Evolutionary conservation across 345 rosid genomes (phyloP).

Genomic region (Reutealis trisperma): DNA sequence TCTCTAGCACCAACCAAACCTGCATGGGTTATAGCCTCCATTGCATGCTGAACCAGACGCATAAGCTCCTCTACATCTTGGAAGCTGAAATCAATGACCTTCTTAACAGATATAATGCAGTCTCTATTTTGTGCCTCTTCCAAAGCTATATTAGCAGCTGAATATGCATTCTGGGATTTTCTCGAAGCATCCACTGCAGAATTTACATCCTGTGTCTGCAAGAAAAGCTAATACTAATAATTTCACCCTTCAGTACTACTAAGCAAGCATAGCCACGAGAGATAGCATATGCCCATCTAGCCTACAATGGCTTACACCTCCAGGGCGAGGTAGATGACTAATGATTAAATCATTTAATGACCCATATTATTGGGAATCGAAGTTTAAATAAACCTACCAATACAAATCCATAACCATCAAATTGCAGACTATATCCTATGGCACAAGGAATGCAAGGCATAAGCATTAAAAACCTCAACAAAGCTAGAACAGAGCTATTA

Average conservation of each 20-base stretch:
- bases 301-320: neutral
- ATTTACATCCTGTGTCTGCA: slow-evolving; percentile 67
- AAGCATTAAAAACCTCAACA: neutral
- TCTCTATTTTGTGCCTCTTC: slow-evolving; percentile 46
- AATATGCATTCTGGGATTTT: slow-evolving; percentile 58
- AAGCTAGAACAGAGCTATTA: neutral
- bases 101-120: slow-evolving; percentile 48
- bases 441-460: neutral
- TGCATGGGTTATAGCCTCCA: slow-evolving; percentile 49
- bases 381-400: slow-evolving; percentile 3
- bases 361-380: neutral
- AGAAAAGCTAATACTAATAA: slow-evolving; percentile 28
- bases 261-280: slow-evolving; percentile 8
- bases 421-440: neutral
- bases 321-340: neutral
- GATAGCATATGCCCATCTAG: slow-evolving; percentile 5
- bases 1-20: slow-evolving; percentile 45
- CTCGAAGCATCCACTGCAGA: slow-evolving; percentile 76
- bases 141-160: slow-evolving; percentile 38
- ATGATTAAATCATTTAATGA: neutral
- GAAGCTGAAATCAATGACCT: slow-evolving; percentile 68
- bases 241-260: slow-evolving; percentile 16
- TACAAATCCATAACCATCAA: slow-evolving; percentile 1
- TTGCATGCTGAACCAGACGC: slow-evolving; percentile 55
- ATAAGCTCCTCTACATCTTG: slow-evolving; percentile 68